Evolutionary conservation across 352 stramenopile species (phyloP), one percentile per base, ranked within the genome.

Genomic region (Phytophthora sansomeana): DNA sequence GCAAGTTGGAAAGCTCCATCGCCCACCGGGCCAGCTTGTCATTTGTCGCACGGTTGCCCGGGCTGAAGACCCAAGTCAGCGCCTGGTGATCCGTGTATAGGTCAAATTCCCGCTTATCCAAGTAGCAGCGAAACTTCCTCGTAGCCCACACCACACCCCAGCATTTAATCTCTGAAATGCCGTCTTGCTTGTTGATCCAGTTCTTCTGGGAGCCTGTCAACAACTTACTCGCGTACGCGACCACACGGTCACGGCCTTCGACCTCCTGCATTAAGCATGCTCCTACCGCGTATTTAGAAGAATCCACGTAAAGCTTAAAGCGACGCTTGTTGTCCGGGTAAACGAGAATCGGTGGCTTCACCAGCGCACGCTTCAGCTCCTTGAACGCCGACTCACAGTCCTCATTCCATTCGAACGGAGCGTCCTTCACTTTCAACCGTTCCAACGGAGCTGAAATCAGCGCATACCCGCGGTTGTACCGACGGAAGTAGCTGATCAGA

Each of bases 331-430:
- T 47, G 13, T 58, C 50, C 0, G 35, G 50, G 24, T 58, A 58
- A n/a, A 58, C 50, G 0, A 58, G 21, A 5, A 58, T 58, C 2
- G 24, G 50, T n/a, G 50, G 35, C 7, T 58, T 35, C 5, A 58
- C 35, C 6, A 58, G n/a, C 5, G 7, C 5, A 5, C 50, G 13
- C 29, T 41, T 54, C 16, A 41, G 29, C 5, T 54, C 28, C 4
- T 41, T 5, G 29, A 54, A 54, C 1, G 35, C 35, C 1, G 35
- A 10, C 14, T 58, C 50, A 21, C 35, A 48, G 14, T 46, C 50
- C 1, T 29, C 50, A 24, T 19, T 28, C 50, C 50, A 58, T 3
- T 5, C 11, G 14, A 58, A 58, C 4, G 16, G 6, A 6, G 13
- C 35, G 1, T 24, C 50, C 21, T 36, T 57, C 5, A 24, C 13